phyloP scores from a whole-genome alignment of 208 protist genomes.

The Trypanosoma brucei region DNA sequence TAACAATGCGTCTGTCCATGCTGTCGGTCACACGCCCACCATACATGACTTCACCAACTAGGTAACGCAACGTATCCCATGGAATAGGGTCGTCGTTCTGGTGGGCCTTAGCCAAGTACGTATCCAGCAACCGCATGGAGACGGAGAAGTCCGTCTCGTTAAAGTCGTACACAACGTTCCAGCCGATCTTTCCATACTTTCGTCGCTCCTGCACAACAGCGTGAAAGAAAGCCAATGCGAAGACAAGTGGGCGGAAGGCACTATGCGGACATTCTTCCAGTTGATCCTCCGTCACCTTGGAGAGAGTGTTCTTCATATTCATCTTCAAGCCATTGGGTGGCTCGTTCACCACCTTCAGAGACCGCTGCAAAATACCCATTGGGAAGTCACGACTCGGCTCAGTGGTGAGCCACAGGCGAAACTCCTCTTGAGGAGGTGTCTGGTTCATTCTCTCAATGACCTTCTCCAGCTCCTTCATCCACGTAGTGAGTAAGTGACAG shows the following conservation, averaged over 20 bases:
- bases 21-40: constrained; percentile 98
- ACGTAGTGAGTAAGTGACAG: constrained; percentile 97
- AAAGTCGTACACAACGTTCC: constrained; percentile 99
- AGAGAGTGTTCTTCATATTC: constrained; percentile 97
- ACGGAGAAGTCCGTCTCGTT: constrained; percentile 99
- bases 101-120: constrained; percentile 97
- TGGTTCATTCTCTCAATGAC: constrained; percentile 94
- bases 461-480: constrained; percentile 98
- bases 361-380: constrained; percentile 97
- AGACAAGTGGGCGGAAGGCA: constrained; percentile 96
- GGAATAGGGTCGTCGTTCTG: constrained; percentile 93
- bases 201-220: constrained; percentile 97
- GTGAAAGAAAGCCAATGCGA: constrained; percentile 98
- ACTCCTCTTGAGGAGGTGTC: constrained; percentile 94
- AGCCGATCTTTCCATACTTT: constrained; percentile 98
- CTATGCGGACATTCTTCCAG: constrained; percentile 93
- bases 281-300: constrained; percentile 94
- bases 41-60: constrained; percentile 99
- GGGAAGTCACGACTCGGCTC: constrained; percentile 97
- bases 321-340: constrained; percentile 98
- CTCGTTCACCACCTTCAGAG: constrained; percentile 98
- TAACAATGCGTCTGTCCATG: constrained; percentile 97
- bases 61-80: constrained; percentile 98
- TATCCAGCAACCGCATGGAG: constrained; percentile 94
- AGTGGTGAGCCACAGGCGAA: constrained; percentile 98